A percentile compares a stretch with the other conserved stretches of the same genome.
Evolutionary conservation across 129 eudicot species (phyloP).

Genomic region (Kitagawia praeruptora): DNA sequence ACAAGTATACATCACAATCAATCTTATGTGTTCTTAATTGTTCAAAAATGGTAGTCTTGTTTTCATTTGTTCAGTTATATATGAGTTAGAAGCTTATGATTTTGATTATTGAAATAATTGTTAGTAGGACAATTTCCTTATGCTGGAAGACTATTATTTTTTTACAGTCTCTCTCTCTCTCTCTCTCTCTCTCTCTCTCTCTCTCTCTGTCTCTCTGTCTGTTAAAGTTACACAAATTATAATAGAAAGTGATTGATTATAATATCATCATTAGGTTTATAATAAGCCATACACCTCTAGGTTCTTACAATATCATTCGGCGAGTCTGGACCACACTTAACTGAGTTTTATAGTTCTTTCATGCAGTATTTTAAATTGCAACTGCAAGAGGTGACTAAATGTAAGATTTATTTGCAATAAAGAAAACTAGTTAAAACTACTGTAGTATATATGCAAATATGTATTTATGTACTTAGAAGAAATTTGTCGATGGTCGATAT

Average conservation of each 20-base stretch:
- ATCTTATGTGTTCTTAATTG: background rate
- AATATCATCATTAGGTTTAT: background rate
- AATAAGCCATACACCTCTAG: background rate
- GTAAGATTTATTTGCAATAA: background rate
- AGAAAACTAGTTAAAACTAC: no score
- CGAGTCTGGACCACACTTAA: background rate
- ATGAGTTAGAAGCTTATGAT: background rate
- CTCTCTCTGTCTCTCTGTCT: no score
- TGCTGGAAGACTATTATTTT: background rate
- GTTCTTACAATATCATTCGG: background rate
- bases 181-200: no score
- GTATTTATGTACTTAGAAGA: no score
- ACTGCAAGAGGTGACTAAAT: background rate
- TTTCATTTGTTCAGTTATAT: background rate
- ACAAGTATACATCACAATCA: constrained; percentile 35
- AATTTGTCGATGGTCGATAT: background rate
- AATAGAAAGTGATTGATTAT: background rate
- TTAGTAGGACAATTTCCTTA: background rate
- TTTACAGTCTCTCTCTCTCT: background rate
- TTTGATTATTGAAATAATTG: background rate
- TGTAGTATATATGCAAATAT: no score
- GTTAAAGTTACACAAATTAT: background rate
- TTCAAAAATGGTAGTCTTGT: background rate
- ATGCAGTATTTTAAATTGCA: background rate
- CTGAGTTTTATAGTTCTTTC: background rate